Conservation (phyloP, 768 basidiomycete species). For the Neoboletus brunneissimus region DNA sequence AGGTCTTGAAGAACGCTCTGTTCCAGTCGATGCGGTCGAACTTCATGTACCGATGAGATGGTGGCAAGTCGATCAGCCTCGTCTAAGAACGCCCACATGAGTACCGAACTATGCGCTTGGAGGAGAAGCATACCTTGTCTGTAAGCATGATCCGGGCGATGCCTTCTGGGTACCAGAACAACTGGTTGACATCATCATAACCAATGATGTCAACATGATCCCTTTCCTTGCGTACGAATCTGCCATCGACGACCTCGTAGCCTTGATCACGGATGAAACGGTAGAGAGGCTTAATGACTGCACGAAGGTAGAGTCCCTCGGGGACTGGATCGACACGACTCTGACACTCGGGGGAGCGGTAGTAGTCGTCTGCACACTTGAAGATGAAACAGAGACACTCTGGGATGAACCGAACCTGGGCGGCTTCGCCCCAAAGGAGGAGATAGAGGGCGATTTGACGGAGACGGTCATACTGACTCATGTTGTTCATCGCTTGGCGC, state of each 20-base stretch:
- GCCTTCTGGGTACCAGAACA: constrained; percentile 99
- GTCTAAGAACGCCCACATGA: constrained; percentile 46
- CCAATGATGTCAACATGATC: constrained; percentile 96
- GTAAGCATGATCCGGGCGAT: constrained; percentile 86
- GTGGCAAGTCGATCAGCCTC: constrained; percentile 86
- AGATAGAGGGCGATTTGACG: constrained; percentile 95
- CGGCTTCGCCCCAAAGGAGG: constrained; percentile 97
- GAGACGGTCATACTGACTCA: constrained; percentile 97
- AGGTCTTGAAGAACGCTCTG: constrained; percentile 97
- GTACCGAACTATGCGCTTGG: background rate
- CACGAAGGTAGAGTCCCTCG: constrained; percentile 90
- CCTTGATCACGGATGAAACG: constrained; percentile 97
- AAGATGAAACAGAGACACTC: constrained; percentile 99
- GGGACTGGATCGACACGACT: constrained; percentile 87
- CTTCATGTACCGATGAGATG: constrained; percentile 92
- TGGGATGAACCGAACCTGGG: constrained; percentile 94
- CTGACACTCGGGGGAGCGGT: constrained; percentile 98
- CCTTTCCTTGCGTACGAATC: constrained; percentile 88
- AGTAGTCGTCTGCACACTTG: constrained; percentile 99
- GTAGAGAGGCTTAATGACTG: constrained; percentile 92
- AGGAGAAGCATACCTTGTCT: constrained; percentile 66
- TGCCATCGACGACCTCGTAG: constrained; percentile 93
- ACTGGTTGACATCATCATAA: constrained; percentile 97
- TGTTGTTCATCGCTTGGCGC: constrained; percentile 97
- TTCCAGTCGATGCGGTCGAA: constrained; percentile 98